Conservation (phyloP, 176 grass and related monocot genomes). For the Raddia distichophylla region DNA sequence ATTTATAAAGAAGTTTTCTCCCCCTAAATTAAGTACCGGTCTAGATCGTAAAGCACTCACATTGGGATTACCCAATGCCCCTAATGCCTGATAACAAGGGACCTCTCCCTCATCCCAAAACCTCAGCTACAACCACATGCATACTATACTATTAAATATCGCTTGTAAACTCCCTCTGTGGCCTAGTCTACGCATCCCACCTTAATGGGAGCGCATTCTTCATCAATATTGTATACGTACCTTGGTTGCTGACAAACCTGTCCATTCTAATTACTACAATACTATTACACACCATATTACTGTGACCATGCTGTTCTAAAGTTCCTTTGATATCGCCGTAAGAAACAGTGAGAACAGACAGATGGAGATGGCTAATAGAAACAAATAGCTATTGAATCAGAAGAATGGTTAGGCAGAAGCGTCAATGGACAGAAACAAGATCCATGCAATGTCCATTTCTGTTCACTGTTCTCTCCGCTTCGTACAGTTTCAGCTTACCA, state of each 20-base stretch:
- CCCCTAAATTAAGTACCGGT: background rate
- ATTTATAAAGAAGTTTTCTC: background rate
- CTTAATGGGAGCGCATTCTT: background rate
- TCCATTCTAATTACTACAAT: background rate
- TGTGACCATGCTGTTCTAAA: background rate
- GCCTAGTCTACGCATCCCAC: background rate
- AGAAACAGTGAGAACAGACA: background rate
- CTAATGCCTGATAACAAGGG: background rate
- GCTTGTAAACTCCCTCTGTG: background rate
- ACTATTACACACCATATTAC: background rate
- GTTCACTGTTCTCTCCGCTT: too few species aligned
- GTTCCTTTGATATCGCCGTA: background rate
- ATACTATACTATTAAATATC: background rate
- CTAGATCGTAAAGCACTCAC: background rate
- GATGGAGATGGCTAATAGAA: background rate
- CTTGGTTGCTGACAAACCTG: background rate
- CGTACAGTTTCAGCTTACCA: too few species aligned
- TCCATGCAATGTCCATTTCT: too few species aligned
- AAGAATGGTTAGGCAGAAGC: background rate
- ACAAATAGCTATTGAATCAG: slow-evolving; percentile 3
- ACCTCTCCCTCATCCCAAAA: background rate
- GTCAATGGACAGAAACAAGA: background rate
- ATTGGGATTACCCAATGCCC: background rate
- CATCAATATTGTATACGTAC: background rate
- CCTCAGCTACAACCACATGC: background rate